Conservation (phyloP, 1,284 basidiomycete species). For the Xerocomus alliaceus region DNA sequence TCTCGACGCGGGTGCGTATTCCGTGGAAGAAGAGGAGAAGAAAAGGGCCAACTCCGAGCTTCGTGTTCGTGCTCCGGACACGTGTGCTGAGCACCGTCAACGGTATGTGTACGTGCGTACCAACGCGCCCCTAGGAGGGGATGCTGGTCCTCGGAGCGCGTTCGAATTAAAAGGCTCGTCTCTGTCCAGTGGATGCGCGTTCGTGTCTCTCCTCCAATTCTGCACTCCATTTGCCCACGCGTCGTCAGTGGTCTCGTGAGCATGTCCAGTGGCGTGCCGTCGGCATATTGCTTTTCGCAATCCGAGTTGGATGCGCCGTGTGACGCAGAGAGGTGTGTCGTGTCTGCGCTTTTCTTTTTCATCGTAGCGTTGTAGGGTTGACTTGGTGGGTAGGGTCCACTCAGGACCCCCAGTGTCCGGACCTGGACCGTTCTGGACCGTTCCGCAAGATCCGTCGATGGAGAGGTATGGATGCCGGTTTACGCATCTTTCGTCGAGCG, state of each 20-base stretch:
- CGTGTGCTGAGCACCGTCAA: slow-evolving; percentile 13
- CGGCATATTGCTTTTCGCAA: slow-evolving; percentile 4
- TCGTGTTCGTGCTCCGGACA: slow-evolving; percentile 11
- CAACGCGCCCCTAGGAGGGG: too few species aligned
- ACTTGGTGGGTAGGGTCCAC: slow-evolving; percentile 13
- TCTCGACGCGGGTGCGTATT: neutral
- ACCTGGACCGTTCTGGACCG: slow-evolving; percentile 11
- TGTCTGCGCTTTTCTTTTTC: neutral
- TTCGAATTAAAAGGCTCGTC: slow-evolving; percentile 20
- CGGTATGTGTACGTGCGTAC: slow-evolving; percentile 8
- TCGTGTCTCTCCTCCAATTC: too few species aligned
- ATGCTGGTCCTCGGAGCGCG: neutral
- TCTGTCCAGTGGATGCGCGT: neutral
- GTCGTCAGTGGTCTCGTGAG: too few species aligned
- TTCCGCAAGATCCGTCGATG: neutral
- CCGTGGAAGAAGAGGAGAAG: neutral
- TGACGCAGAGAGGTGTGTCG: slow-evolving; percentile 19
- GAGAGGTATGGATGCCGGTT: slow-evolving; percentile 13
- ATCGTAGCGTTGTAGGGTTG: neutral
- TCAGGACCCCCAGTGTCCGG: neutral
- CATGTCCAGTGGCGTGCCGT: slow-evolving; percentile 2
- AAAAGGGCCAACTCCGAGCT: slow-evolving; percentile 18
- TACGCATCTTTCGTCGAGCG: neutral
- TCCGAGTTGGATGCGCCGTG: neutral
- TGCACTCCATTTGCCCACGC: too few species aligned